phyloP scores from a whole-genome alignment of 2,329 filamentous ascomycete species.

The Neofusicoccum cordaticola region DNA sequence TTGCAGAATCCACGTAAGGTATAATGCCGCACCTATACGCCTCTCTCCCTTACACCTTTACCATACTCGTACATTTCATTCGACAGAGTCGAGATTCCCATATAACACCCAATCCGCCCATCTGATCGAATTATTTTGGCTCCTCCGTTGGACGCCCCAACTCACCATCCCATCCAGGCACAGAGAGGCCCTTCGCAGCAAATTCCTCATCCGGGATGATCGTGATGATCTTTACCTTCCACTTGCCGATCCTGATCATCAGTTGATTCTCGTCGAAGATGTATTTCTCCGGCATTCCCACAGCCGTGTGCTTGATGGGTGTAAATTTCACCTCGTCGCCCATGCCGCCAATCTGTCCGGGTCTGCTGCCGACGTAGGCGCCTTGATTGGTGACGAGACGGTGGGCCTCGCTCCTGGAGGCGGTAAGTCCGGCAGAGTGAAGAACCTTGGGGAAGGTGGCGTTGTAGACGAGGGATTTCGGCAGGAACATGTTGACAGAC shows the following conservation, averaged over 20 bases:
- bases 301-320: slow-evolving; percentile 59
- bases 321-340: slow-evolving; percentile 58
- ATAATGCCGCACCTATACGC: too few relatives aligned
- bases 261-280: slow-evolving; percentile 56
- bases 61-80: background rate
- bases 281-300: slow-evolving; percentile 57
- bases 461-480: slow-evolving; percentile 53
- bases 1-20: too few relatives aligned
- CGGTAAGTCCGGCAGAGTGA: slow-evolving; percentile 57
- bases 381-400: slow-evolving; percentile 56
- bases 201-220: slow-evolving; percentile 56
- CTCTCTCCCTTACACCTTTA: too few relatives aligned
- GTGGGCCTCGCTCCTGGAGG: slow-evolving; percentile 57
- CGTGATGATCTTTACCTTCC: slow-evolving; percentile 57
- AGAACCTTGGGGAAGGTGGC: slow-evolving; percentile 60
- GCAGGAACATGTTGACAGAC: slow-evolving; percentile 51
- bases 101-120: too few relatives aligned
- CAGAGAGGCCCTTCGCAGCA: slow-evolving; percentile 43
- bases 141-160: too few relatives aligned
- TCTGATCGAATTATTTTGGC: too few relatives aligned
- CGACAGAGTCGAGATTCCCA: background rate
- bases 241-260: slow-evolving; percentile 59
- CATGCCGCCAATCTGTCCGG: slow-evolving; percentile 45
- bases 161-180: slow-evolving; percentile 46
- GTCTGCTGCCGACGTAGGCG: slow-evolving; percentile 59